Base-by-base conservation (phyloP, 805 yeast species). In the Saturnispora silvae region DNA sequence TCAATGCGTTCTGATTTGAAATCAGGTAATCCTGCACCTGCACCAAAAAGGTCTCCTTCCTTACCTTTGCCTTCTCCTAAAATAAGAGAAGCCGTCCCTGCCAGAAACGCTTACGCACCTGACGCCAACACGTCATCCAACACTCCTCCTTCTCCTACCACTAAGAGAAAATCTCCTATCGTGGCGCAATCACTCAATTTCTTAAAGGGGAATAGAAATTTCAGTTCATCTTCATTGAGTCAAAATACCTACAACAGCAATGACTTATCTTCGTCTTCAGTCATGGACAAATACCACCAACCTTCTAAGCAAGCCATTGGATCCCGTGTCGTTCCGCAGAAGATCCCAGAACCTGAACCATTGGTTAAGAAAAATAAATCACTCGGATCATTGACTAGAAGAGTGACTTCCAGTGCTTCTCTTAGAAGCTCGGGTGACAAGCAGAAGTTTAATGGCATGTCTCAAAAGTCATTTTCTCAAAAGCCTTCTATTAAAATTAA, bases 301-400 rank as follows among this genome's bases (percentile, higher is more conserved):
- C 48, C 49, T 20, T 37, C 43, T 19, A 61, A 61, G 28, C 61
- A 60, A 35, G 61, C 32, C 10, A 47, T 61, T 18, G 62, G 65
- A 35, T 69, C 72, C 2, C 53, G 74, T 33, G 57, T 65, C 11
- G 59, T 61, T 31, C 69, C 74, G 3, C 75, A 67, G 45, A 68
- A 64, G 44, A 53, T 55, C 27, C 23, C 38, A 5, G 33, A 41
- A 15, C 26, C 41, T 5, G 28, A 40, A 11, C 38, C 32, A 27
- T 48, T 48, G 0, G 42, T 61, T 13, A 49, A 65, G 25, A 70
- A 67, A 45, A 59, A 72, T 11, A 58, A 73, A 50, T 62, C 68
- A 28, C 62, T 72, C 17, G 60, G 72, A 1, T 63, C 74, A 1
- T 50, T 50, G 36, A 59, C 67, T 13, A 60, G 59, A 34, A 51